These are phyloP conservation scores for Flaveria ramosissima DNA, from an alignment of 129 eudicot species.

Conservation along the genomic window DNA sequence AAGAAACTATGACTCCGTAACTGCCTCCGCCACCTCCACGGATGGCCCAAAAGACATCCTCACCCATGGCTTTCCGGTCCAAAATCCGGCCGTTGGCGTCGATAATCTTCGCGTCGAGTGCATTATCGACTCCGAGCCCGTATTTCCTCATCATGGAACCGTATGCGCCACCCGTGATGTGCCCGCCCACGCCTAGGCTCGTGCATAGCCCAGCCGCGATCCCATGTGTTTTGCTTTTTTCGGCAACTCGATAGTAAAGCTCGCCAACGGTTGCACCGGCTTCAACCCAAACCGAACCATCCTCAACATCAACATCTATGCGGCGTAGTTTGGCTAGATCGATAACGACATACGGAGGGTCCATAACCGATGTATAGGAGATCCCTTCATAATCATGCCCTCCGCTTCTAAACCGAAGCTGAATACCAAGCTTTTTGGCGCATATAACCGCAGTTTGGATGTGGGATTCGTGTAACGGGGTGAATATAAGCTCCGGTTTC, in stretches of 20 bases:
- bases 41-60: slow-evolving; percentile 81
- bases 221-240: slow-evolving; percentile 62
- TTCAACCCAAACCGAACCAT: slow-evolving; percentile 60
- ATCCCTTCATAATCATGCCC: slow-evolving; percentile 72
- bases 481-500: slow-evolving; percentile 55
- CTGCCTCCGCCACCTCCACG: slow-evolving; percentile 80
- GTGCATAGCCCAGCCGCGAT: slow-evolving; percentile 72
- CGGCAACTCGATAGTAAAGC: slow-evolving; percentile 59
- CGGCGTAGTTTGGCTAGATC: slow-evolving; percentile 64
- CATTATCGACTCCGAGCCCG: slow-evolving; percentile 76
- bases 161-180: slow-evolving; percentile 75
- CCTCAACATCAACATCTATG: slow-evolving; percentile 45
- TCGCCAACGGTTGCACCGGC: slow-evolving; percentile 52
- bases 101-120: slow-evolving; percentile 60
- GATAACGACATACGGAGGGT: slow-evolving; percentile 47
- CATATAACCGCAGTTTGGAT: slow-evolving; percentile 61
- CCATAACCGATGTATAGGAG: slow-evolving; percentile 52
- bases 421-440: slow-evolving; percentile 47
- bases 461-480: slow-evolving; percentile 53
- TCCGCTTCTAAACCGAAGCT: slow-evolving; percentile 57
- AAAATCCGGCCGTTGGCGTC: slow-evolving; percentile 52
- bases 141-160: slow-evolving; percentile 80
- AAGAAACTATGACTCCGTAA: slow-evolving; percentile 63
- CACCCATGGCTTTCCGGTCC: slow-evolving; percentile 72
- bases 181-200: slow-evolving; percentile 81